Evolutionary conservation across 2,329 filamentous ascomycete species (phyloP).

Genomic region (Pseudopithomyces chartarum): DNA sequence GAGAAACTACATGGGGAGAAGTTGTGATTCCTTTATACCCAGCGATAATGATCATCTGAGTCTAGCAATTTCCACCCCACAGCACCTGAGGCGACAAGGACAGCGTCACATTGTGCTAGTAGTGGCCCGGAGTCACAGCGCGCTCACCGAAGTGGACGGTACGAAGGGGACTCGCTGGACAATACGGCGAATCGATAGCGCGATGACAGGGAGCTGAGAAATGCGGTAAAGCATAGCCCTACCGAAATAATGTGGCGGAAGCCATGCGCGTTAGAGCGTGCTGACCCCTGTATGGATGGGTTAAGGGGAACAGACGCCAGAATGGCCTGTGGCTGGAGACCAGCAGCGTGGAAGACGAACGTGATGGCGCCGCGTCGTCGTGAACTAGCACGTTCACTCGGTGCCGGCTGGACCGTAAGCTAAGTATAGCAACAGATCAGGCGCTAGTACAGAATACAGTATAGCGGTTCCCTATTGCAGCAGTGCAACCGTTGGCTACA

Average conservation of each 20-base stretch:
- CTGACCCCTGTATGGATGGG: neutral
- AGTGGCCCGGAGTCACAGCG: conserved; percentile 27
- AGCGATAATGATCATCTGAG: conserved; percentile 2
- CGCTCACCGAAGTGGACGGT: conserved; percentile 27
- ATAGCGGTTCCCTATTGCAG: neutral
- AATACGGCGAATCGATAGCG: conserved; percentile 44
- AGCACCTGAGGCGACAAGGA: conserved; percentile 30
- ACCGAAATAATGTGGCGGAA: conserved; percentile 1
- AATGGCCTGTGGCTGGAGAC: conserved; percentile 6
- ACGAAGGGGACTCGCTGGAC: conserved; percentile 30
- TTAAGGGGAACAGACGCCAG: neutral
- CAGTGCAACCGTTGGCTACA: neutral
- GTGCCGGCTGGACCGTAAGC: conserved; percentile 6
- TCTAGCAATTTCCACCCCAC: conserved; percentile 24
- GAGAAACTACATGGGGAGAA: conserved; percentile 18
- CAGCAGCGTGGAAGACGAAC: neutral
- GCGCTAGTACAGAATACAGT: neutral
- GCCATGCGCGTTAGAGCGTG: neutral
- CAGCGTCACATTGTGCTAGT: conserved; percentile 28
- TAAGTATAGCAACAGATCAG: conserved; percentile 1
- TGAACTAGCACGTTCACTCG: conserved; percentile 1
- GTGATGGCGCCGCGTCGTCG: neutral
- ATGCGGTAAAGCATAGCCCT: conserved; percentile 10
- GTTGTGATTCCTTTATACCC: conserved; percentile 34
- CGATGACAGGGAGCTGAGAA: conserved; percentile 13